Percentiles rank a stretch among this genome's conserved stretches.
Evolutionary conservation across 768 basidiomycete genomes (phyloP).

Genomic region (Hericium rajendrae): DNA sequence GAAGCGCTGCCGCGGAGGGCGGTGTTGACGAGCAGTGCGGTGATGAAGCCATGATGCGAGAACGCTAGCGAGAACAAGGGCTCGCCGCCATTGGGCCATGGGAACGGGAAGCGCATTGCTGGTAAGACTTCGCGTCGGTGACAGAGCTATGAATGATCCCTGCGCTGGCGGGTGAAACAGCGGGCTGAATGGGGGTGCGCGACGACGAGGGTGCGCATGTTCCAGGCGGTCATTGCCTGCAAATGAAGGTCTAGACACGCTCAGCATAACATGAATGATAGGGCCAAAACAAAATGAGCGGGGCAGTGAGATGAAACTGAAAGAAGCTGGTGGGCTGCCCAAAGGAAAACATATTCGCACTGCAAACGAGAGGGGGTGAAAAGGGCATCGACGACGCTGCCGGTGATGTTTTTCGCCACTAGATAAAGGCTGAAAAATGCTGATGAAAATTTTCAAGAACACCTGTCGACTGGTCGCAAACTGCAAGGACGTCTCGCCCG

Average conservation of each 20-base stretch:
- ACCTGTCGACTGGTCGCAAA: not conserved
- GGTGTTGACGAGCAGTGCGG: not conserved
- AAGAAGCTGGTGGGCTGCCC: no score
- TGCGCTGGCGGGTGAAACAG: not conserved
- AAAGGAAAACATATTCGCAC: not conserved
- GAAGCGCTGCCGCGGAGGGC: not conserved
- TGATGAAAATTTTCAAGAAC: conserved; percentile 17
- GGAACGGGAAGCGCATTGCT: not conserved
- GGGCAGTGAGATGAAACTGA: no score
- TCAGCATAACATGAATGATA: no score
- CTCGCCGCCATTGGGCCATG: not conserved
- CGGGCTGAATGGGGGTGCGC: not conserved
- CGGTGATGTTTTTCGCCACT: not conserved
- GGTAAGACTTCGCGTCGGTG: not conserved
- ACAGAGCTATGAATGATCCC: not conserved
- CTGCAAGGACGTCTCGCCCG: not conserved
- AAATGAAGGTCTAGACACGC: no score
- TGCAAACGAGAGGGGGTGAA: not conserved
- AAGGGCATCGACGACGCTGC: not conserved
- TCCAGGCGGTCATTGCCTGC: no score
- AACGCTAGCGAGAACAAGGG: no score
- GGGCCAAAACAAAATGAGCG: no score
- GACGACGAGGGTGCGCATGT: no score
- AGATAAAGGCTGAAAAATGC: conserved; percentile 7
- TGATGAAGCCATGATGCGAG: not conserved